Evolutionary conservation across 805 yeast genomes (phyloP).

Genomic region (Candida corydali): DNA sequence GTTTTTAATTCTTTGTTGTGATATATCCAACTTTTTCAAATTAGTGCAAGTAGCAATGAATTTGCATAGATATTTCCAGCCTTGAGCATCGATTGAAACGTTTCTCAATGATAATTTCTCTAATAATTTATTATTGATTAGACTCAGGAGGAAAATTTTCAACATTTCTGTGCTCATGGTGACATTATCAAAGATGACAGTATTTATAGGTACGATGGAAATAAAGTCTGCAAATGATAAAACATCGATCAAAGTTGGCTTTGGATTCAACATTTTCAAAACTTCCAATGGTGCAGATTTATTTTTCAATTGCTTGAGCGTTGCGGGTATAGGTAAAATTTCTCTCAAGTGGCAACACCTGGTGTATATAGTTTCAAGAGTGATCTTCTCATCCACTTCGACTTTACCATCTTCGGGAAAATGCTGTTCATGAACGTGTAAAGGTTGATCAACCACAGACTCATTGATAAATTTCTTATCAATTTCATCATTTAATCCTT

Average conservation of each 20-base stretch:
- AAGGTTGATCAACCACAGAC: constrained; percentile 65
- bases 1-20: constrained; percentile 50
- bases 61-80: constrained; percentile 50
- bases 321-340: constrained; percentile 88
- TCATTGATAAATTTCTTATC: constrained; percentile 15
- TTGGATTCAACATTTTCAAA: constrained; percentile 52
- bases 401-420: constrained; percentile 20
- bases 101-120: constrained; percentile 54
- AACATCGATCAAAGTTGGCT: constrained; percentile 54
- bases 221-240: constrained; percentile 55
- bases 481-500: constrained; percentile 8
- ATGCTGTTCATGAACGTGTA: constrained; percentile 54
- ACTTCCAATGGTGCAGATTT: constrained; percentile 51
- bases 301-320: constrained; percentile 57
- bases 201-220: constrained; percentile 51
- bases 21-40: constrained; percentile 49
- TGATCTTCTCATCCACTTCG: constrained; percentile 16
- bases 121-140: constrained; percentile 38
- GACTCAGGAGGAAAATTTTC: constrained; percentile 42
- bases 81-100: constrained; percentile 48
- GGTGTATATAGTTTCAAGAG: constrained; percentile 56
- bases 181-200: constrained; percentile 56
- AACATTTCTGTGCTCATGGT: constrained; percentile 52
- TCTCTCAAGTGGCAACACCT: constrained; percentile 92
- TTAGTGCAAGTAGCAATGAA: constrained; percentile 40